Percentiles rank a stretch among this genome's conserved stretches.
These are phyloP conservation scores for Colletotrichum euphorbiae DNA, from an alignment of 2,329 filamentous ascomycete genomes.

Conservation along the genomic window DNA sequence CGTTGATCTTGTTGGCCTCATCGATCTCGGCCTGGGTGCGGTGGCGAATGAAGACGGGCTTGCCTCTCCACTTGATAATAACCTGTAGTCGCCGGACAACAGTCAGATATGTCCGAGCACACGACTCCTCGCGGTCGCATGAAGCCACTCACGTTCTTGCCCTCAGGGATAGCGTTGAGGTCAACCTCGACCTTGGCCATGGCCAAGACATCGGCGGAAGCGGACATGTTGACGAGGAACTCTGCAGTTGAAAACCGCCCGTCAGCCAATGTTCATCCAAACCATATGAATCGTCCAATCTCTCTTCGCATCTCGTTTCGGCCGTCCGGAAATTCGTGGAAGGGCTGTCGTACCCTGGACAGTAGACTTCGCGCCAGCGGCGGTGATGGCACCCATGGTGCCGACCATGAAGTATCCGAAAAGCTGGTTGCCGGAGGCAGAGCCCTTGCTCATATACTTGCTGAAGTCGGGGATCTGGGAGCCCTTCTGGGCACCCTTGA, in stretches of 20 bases:
- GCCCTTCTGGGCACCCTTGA: slow-evolving; percentile 70
- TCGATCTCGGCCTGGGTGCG: slow-evolving; percentile 93
- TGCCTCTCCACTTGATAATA: slow-evolving; percentile 99
- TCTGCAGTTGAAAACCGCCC: slow-evolving; percentile 67
- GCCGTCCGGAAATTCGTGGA: not conserved
- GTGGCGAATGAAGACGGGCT: slow-evolving; percentile 99
- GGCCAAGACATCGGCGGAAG: slow-evolving; percentile 96
- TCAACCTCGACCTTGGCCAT: slow-evolving; percentile 99
- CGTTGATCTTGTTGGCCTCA: slow-evolving; percentile 90
- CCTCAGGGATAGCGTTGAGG: slow-evolving; percentile 91
- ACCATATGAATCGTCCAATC: not conserved
- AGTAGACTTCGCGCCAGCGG: slow-evolving; percentile 95
- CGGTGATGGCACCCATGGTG: slow-evolving; percentile 89
- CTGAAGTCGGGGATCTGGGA: slow-evolving; percentile 89
- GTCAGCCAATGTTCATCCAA: slow-evolving; percentile 36
- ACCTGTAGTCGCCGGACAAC: slow-evolving; percentile 66
- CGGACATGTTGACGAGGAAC: slow-evolving; percentile 99
- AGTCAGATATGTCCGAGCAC: not conserved
- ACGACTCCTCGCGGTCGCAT: not conserved
- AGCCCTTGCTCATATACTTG: slow-evolving; percentile 82
- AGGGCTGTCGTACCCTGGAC: slow-evolving; percentile 83
- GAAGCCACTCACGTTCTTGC: slow-evolving; percentile 87
- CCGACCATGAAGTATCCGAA: slow-evolving; percentile 99
- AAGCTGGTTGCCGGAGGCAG: slow-evolving; percentile 80
- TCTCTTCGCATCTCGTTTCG: not conserved